Conservation (phyloP, 2,329 filamentous ascomycete genomes). For the Colletotrichum tofieldiae region DNA sequence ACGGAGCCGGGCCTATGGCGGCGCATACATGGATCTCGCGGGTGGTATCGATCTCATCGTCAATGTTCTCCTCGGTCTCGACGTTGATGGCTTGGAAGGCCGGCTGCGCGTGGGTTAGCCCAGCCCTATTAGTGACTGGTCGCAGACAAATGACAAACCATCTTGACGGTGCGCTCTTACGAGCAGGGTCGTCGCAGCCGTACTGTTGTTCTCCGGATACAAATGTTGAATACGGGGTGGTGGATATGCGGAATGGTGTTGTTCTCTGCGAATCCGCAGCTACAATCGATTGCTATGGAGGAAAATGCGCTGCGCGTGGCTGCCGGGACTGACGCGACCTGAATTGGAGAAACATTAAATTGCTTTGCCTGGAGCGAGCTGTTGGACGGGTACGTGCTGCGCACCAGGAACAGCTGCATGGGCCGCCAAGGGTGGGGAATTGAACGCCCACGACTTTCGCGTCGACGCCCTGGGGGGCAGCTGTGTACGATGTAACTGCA, state of each 20-base stretch:
- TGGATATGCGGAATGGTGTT: slow-evolving; percentile 4
- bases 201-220: background rate
- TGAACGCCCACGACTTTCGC: background rate
- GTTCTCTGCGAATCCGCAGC: slow-evolving; percentile 1
- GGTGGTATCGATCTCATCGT: slow-evolving; percentile 94
- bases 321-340: slow-evolving; percentile 11
- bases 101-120: slow-evolving; percentile 57
- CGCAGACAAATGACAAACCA: slow-evolving; percentile 21
- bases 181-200: background rate
- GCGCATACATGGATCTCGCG: slow-evolving; percentile 87
- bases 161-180: slow-evolving; percentile 11
- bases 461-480: background rate
- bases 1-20: too few species aligned
- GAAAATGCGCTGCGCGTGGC: slow-evolving; percentile 12
- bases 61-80: slow-evolving; percentile 90
- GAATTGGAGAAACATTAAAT: slow-evolving; percentile 12
- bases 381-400: slow-evolving; percentile 3
- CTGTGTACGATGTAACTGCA: background rate
- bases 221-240: background rate
- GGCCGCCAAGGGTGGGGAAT: background rate
- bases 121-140: background rate
- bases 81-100: slow-evolving; percentile 93
- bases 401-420: background rate
- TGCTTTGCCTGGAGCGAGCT: background rate
- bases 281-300: background rate